phyloP scores from a whole-genome alignment of 768 basidiomycete genomes.

The Pleurotus djamor region DNA sequence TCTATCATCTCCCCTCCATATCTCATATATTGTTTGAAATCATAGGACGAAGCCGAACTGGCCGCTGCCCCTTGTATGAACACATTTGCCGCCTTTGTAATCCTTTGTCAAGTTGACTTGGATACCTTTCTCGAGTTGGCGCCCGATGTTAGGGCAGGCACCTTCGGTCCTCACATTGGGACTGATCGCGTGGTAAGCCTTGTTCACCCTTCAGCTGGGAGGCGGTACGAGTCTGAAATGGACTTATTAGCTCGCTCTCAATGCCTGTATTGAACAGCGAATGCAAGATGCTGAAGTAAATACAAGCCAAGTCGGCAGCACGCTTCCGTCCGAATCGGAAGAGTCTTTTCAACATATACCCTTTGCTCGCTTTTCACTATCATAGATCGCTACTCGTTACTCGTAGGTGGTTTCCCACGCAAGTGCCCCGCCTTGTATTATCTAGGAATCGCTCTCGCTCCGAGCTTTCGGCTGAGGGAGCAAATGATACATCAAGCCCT shows the following conservation, averaged over 20 bases:
- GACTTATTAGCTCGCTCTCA: background rate
- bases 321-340: too few relatives aligned
- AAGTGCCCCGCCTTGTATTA: too few relatives aligned
- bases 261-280: background rate
- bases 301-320: background rate
- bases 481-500: too few relatives aligned
- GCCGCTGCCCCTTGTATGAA: slow-evolving; percentile 64
- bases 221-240: background rate
- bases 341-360: too few relatives aligned
- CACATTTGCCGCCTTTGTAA: slow-evolving; percentile 61
- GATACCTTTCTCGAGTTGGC: slow-evolving; percentile 54
- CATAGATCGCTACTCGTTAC: too few relatives aligned
- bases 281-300: background rate
- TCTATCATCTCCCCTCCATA: background rate
- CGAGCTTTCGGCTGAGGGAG: too few relatives aligned
- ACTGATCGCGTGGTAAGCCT: slow-evolving; percentile 48
- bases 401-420: too few relatives aligned
- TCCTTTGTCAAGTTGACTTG: slow-evolving; percentile 53
- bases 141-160: slow-evolving; percentile 41
- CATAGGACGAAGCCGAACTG: slow-evolving; percentile 62
- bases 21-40: background rate
- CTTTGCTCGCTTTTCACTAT: too few relatives aligned
- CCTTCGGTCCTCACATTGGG: slow-evolving; percentile 48
- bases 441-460: too few relatives aligned
- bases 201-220: background rate